Conservation (phyloP, 345 rosid species). For the Moringa oleifera region DNA sequence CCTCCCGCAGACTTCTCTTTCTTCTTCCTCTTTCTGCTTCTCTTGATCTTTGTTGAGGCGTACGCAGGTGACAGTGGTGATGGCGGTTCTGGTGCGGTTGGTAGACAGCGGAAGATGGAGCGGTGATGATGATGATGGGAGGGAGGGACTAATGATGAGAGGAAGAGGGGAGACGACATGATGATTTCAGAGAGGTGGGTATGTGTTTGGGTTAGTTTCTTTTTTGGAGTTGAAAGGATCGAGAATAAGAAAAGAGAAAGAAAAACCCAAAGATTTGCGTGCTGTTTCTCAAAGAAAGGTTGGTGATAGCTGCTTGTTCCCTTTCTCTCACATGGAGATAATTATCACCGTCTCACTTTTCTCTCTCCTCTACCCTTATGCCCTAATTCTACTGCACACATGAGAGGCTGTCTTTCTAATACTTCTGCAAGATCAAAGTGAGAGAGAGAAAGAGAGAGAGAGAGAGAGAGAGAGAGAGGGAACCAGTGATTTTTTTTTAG, state of each 20-base stretch:
- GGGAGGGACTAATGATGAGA: constrained; percentile 28
- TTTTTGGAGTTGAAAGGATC: constrained; percentile 17
- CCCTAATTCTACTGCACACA: too few species aligned
- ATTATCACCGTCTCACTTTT: too few species aligned
- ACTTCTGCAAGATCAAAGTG: too few species aligned
- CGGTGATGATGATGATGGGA: constrained; percentile 21
- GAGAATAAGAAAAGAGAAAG: constrained; percentile 13
- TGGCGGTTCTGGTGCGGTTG: constrained; percentile 25
- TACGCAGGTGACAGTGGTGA: background rate
- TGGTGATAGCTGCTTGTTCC: background rate
- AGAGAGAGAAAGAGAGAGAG: too few species aligned
- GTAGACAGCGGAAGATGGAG: constrained; percentile 23
- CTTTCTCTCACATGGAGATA: constrained; percentile 26
- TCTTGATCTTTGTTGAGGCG: constrained; percentile 3
- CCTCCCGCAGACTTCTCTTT: background rate
- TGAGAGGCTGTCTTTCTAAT: too few species aligned
- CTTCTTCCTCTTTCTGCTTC: constrained; percentile 18
- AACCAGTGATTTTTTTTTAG: too few species aligned
- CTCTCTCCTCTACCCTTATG: too few species aligned
- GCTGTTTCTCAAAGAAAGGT: constrained; percentile 8
- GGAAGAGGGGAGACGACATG: constrained; percentile 45
- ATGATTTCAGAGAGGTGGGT: constrained; percentile 22
- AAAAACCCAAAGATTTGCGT: constrained; percentile 27
- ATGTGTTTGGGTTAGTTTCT: constrained; percentile 1
- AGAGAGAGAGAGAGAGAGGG: too few species aligned